phyloP scores from a whole-genome alignment of 176 grass and related monocot genomes.

The Raddia distichophylla region DNA sequence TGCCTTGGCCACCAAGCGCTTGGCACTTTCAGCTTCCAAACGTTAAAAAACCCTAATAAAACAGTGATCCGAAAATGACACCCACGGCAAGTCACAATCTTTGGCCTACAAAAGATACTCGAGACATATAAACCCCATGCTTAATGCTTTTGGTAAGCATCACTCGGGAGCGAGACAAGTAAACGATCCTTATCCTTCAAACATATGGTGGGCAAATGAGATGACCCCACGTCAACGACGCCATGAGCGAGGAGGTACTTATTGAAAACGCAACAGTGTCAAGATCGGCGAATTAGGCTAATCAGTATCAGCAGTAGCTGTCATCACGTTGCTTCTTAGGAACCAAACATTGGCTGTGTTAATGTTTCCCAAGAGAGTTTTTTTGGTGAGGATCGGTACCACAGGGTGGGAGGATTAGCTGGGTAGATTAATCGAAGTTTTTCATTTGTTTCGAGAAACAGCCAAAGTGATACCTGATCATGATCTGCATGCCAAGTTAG shows the following conservation, averaged over 20 bases:
- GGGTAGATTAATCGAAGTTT: neutral
- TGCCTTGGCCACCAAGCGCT: neutral
- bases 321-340: neutral
- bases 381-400: neutral
- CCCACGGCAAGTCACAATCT: conserved; percentile 31
- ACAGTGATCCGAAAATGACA: neutral
- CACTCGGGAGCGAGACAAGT: conserved; percentile 1
- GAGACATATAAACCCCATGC: neutral
- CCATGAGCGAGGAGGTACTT: neutral
- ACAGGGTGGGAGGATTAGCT: neutral
- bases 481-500: no score
- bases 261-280: conserved; percentile 4
- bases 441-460: no score
- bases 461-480: no score
- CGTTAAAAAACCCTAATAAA: neutral
- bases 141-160: conserved; percentile 4
- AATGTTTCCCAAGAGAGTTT: neutral
- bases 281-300: neutral
- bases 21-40: neutral
- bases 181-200: conserved; percentile 29
- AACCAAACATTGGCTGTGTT: neutral
- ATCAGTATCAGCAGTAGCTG: neutral
- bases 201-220: neutral
- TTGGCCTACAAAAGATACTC: neutral
- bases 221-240: neutral